Percentiles rank a stretch among this genome's conserved stretches.
These are phyloP conservation scores for Melampsora medusae DNA, from an alignment of 1,284 basidiomycete species.

Conservation along the genomic window DNA sequence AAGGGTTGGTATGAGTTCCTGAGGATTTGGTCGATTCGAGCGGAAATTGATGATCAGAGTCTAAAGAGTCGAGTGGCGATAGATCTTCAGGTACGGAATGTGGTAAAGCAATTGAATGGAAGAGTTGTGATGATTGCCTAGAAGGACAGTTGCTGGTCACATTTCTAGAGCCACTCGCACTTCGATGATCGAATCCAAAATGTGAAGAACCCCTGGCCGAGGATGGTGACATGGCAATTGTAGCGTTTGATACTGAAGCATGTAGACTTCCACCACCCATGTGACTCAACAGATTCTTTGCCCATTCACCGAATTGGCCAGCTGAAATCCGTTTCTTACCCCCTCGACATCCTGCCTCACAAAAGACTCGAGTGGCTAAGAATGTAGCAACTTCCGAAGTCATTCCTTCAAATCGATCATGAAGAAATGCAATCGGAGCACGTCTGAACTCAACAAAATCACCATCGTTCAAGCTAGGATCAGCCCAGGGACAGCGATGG, in stretches of 20 bases:
- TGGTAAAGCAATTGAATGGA: conserved; percentile 20
- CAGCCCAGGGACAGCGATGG: conserved; percentile 97
- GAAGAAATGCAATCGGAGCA: conserved; percentile 79
- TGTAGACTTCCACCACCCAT: conserved; percentile 52
- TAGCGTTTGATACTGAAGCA: conserved; percentile 54
- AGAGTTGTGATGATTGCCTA: conserved; percentile 25
- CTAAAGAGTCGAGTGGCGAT: not conserved
- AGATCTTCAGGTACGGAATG: conserved; percentile 29
- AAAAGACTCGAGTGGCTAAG: conserved; percentile 80
- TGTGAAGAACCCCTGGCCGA: conserved; percentile 28
- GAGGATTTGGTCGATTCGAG: not conserved
- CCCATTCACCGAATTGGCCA: conserved; percentile 80
- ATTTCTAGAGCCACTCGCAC: not conserved
- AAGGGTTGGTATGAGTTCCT: not conserved
- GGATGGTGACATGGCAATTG: conserved; percentile 47
- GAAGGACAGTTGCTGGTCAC: not conserved
- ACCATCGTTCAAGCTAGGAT: conserved; percentile 74
- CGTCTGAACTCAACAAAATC: conserved; percentile 75
- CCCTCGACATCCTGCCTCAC: conserved; percentile 66
- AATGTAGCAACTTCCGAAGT: conserved; percentile 79
- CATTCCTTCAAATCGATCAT: conserved; percentile 88
- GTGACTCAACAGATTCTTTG: conserved; percentile 69
- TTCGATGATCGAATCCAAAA: not conserved
- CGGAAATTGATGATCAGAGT: not conserved
- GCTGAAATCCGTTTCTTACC: conserved; percentile 65